A percentile compares a stretch with the other conserved stretches of the same genome.
Evolutionary conservation across 352 stramenopile species (phyloP).

Genomic region (Plasmopara viticola): DNA sequence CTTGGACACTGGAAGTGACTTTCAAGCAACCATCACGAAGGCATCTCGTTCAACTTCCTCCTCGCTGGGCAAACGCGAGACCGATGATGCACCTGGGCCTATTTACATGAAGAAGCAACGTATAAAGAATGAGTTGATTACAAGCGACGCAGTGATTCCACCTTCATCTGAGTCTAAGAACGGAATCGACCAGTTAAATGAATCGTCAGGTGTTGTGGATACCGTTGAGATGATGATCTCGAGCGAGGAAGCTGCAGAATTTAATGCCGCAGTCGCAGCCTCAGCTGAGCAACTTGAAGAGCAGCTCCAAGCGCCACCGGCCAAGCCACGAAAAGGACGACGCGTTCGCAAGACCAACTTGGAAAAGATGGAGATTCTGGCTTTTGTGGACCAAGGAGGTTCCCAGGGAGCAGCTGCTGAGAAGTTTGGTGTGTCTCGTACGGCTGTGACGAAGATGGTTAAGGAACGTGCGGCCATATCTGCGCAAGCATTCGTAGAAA

Average conservation of each 20-base stretch:
- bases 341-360: constrained; percentile 77
- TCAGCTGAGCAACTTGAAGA: not conserved
- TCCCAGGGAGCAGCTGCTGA: constrained; percentile 70
- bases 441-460: constrained; percentile 82
- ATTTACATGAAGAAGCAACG: constrained; percentile 16
- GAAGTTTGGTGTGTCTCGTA: constrained; percentile 77
- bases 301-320: constrained; percentile 3
- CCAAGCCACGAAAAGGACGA: constrained; percentile 35
- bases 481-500: constrained; percentile 60
- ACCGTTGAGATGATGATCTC: constrained; percentile 15
- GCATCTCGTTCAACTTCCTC: constrained; percentile 1
- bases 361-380: constrained; percentile 80
- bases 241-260: constrained; percentile 10
- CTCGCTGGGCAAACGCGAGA: constrained; percentile 8
- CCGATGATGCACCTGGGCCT: constrained; percentile 5
- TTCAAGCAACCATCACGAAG: not conserved
- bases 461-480: constrained; percentile 75
- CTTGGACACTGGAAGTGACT: constrained; percentile 13
- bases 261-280: constrained; percentile 9
- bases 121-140: constrained; percentile 3
- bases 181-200: not conserved
- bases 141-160: constrained; percentile 7
- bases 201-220: constrained; percentile 2
- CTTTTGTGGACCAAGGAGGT: constrained; percentile 71
- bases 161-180: constrained; percentile 5